Evolutionary conservation across 345 rosid genomes (phyloP).

Genomic region (Moricandia moricandioides): DNA sequence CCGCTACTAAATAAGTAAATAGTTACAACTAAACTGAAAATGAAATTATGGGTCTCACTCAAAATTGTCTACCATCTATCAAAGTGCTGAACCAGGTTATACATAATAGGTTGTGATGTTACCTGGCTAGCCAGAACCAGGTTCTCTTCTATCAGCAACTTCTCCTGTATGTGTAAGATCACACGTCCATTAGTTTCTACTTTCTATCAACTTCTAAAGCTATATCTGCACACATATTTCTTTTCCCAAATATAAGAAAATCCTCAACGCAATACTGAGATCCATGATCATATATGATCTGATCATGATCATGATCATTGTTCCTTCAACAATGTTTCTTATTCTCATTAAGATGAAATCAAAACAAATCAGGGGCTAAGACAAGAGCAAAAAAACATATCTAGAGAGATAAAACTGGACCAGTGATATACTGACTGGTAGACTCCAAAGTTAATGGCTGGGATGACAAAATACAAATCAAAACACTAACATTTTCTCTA

Average conservation of each 20-base stretch:
- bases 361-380: not conserved
- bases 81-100: not conserved
- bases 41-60: not conserved
- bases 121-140: conserved; percentile 16
- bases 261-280: not conserved
- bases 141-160: conserved; percentile 27
- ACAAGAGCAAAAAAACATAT: not conserved
- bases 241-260: too few relatives aligned
- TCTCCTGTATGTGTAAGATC: conserved; percentile 26
- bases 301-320: too few relatives aligned
- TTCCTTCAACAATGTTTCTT: not conserved
- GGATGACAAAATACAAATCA: not conserved
- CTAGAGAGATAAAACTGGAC: not conserved
- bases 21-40: not conserved
- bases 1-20: not conserved
- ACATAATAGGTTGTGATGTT: not conserved
- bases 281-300: too few relatives aligned
- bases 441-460: not conserved
- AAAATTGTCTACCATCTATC: not conserved
- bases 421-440: not conserved
- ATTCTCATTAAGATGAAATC: too few relatives aligned
- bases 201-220: not conserved
- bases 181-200: not conserved
- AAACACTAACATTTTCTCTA: conserved; percentile 25
- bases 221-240: not conserved